These are phyloP conservation scores for Ustilago esculenta DNA, from an alignment of 1,284 basidiomycete species.

Conservation along the genomic window DNA sequence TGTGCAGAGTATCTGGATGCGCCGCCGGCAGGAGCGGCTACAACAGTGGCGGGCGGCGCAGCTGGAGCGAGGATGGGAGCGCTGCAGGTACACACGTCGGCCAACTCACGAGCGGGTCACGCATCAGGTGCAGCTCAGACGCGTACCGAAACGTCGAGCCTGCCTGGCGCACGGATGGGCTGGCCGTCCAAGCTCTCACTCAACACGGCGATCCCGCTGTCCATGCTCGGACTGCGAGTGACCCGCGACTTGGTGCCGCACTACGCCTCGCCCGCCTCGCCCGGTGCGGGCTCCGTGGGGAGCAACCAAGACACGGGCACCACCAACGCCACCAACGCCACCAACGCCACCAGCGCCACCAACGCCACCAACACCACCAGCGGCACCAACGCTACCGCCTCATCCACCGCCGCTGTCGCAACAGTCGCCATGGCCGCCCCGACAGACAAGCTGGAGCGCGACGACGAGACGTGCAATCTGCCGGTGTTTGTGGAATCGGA, in stretches of 20 bases:
- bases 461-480: background rate
- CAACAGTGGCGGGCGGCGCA: background rate
- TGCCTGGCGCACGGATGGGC: conserved; percentile 30
- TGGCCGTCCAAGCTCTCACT: conserved; percentile 29
- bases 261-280: conserved; percentile 27
- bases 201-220: conserved; percentile 32
- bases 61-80: too few species aligned
- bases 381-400: background rate
- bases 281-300: background rate
- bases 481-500: conserved; percentile 43
- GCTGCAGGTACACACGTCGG: too few species aligned
- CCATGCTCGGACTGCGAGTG: conserved; percentile 24
- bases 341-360: too few species aligned
- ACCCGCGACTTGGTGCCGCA: conserved; percentile 43
- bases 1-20: conserved; percentile 44
- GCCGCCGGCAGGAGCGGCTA: background rate
- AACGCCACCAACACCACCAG: background rate
- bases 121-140: background rate
- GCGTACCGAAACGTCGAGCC: background rate
- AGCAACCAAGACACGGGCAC: conserved; percentile 12
- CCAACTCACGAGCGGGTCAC: background rate
- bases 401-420: background rate
- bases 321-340: too few species aligned
- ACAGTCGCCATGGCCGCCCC: too few species aligned
- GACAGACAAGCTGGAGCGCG: background rate